Base-by-base conservation (phyloP, 1,284 basidiomycete species). In the Anthracocystis setariae region DNA sequence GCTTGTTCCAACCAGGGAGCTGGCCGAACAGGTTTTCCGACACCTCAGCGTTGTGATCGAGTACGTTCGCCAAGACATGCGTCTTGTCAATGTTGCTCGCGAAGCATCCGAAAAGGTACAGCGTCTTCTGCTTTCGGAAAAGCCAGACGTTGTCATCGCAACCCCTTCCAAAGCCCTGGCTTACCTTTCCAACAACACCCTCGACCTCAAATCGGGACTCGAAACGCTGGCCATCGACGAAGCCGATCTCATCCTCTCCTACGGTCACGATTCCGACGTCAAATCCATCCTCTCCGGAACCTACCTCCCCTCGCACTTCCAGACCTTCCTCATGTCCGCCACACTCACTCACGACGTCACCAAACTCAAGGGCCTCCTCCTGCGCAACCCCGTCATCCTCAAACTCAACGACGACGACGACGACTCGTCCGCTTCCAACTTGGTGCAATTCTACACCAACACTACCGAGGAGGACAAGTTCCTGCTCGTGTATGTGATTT, bases 271-370 rank as follows among this genome's bases (percentile, higher is more conserved):
- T 74, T 91, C 92, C 73, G 94, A 97, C 76, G 88, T 98, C 40
- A 89, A 90, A 38, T 88, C 91, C 57, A 91, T 98, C 46, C 89
- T 97, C 71, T 87, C 87, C 50, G 91, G 90, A 20, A 69, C 67
- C 50, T 77, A 68, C 33, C 86, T 98, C 7, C 94, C 95, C 13
- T 91, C 90, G 77, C 88, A 95, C 43, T 93, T 91, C 77, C 96
- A 98, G 83, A 92, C 92, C 8, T 95, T 95, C 83, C 86, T 98
- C 46, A 97, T 98, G 93, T 94, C 92, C 81, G 96, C 96, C 3
- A 99, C 96, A 0, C 91, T 99, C 89, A 94, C 93, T 18, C 91
- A 94, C 74, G 96, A 98, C 77, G 92, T 98, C 4, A 91, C 94
- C 78, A 87, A 89, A 66, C 86, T 99, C 57, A 95, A 96, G 83